A percentile compares a stretch with the other conserved stretches of the same genome.
Evolutionary conservation across 176 grass and related monocot species (phyloP).

Genomic region (Bromus sterilis): DNA sequence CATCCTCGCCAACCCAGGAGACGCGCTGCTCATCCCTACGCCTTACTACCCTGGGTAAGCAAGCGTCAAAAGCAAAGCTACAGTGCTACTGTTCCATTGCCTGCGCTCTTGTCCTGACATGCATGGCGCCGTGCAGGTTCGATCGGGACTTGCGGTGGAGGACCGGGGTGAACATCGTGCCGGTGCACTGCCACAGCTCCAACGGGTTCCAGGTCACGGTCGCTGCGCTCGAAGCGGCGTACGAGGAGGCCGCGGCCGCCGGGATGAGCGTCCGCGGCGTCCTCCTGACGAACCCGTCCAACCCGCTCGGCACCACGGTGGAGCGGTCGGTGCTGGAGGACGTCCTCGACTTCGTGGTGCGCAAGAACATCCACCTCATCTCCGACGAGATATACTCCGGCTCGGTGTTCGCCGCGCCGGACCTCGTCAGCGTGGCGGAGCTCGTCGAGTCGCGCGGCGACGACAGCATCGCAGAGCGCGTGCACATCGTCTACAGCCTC

Average conservation of each 20-base stretch:
- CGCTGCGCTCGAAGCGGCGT: constrained; percentile 52
- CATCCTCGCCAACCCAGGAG: constrained; percentile 65
- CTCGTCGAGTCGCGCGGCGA: constrained; percentile 31
- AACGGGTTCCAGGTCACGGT: constrained; percentile 66
- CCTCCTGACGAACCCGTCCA: constrained; percentile 82
- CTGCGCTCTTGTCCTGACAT: constrained; percentile 14
- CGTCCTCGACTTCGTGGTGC: constrained; percentile 52
- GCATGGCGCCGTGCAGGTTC: constrained; percentile 50
- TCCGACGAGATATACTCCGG: constrained; percentile 96
- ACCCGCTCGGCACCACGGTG: constrained; percentile 64
- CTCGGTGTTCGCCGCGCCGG: constrained; percentile 52
- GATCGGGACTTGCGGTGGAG: constrained; percentile 80
- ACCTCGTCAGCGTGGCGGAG: constrained; percentile 74
- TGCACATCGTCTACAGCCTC: constrained; percentile 92
- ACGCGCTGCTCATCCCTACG: constrained; percentile 71
- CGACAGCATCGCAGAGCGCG: constrained; percentile 30
- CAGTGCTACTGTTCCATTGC: constrained; percentile 18
- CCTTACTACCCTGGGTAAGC: constrained; percentile 89
- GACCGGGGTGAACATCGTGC: constrained; percentile 76
- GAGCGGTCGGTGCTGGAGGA: constrained; percentile 21
- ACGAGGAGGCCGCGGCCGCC: constrained; percentile 19
- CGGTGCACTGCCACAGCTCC: constrained; percentile 63
- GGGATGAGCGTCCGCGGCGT: constrained; percentile 45
- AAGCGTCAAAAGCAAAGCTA: background rate
- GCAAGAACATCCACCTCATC: constrained; percentile 76